Base-by-base conservation (phyloP, 2,329 filamentous ascomycete species). In the Cercospora zeina region DNA sequence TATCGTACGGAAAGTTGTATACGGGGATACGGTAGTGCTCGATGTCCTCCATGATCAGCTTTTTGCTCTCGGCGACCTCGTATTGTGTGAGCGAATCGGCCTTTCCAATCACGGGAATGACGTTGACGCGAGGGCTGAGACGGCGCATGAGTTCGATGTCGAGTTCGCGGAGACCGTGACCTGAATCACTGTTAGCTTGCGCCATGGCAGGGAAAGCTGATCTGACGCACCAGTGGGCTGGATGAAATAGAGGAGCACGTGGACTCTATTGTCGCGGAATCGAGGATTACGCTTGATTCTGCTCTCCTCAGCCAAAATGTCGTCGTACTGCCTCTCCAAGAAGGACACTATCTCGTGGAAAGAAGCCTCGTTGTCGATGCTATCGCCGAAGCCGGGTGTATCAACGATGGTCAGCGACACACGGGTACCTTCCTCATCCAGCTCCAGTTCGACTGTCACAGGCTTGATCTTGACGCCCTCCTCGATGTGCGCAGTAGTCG, bases 251-350 rank as follows among this genome's bases (percentile, higher is more conserved):
- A 99, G 88, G 77, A 99, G 87, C 70, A 93, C 95, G 76, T 99
- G 95, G 54, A 99, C 91, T 82, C 95, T 91, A 83, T 99, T 97
- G 82, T 99, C 95, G 76, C 95, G 89, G 89, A 99, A 99, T 75
- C 95, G 89, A 72, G 95, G 95, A 83, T 99, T 99, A 92, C 95
- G 95, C 90, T 99, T 99, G 85, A 99, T 99, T 83, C 95, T 91
- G 74, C 95, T 97, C 83, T 99, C 95, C 82, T 97, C 93, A 66
- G 95, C 93, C 72, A 99, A 86, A 84, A 99, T 97, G 78, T 97
- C 93, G 80, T 99, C 95, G 80, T 97, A 97, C 87, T 99, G 93
- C 82, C 93, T 88, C 85, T 99, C 95, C 74, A 99, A 90, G 81
- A 96, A 97, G 71, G 93, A 93, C 71, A 96, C 93, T 74, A 99